phyloP scores from a whole-genome alignment of 2,329 filamentous ascomycete species.

The Fonsecaea pedrosoi region DNA sequence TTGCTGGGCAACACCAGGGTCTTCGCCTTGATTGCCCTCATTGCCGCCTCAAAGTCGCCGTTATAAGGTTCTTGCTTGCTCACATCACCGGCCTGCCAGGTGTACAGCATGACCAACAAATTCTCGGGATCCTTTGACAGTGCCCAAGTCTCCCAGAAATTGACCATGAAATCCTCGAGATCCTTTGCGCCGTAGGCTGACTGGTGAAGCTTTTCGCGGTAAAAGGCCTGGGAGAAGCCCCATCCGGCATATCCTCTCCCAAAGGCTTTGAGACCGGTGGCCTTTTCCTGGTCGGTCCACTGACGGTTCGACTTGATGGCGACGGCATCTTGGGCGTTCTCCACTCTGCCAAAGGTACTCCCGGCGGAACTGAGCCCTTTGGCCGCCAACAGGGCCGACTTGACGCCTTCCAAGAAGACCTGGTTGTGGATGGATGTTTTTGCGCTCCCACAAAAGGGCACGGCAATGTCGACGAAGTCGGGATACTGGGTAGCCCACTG shows the following conservation, averaged over 20 bases:
- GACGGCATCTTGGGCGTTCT: constrained; percentile 46
- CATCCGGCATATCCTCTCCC: constrained; percentile 78
- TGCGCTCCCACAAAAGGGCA: constrained; percentile 71
- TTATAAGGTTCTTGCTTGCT: constrained; percentile 73
- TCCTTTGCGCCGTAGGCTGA: constrained; percentile 62
- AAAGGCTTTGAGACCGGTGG: constrained; percentile 71
- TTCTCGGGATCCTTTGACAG: constrained; percentile 73
- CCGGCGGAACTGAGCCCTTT: constrained; percentile 63
- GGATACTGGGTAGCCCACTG: constrained; percentile 70
- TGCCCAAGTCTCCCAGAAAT: constrained; percentile 79
- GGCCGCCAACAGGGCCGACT: constrained; percentile 64
- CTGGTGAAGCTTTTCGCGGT: constrained; percentile 73
- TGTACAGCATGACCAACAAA: constrained; percentile 74
- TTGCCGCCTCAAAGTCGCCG: constrained; percentile 68
- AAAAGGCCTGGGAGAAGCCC: constrained; percentile 80
- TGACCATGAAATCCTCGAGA: constrained; percentile 75
- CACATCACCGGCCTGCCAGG: constrained; percentile 77
- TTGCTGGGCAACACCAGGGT: constrained; percentile 73
- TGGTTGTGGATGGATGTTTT: constrained; percentile 71
- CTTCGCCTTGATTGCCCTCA: constrained; percentile 74
- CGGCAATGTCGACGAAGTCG: constrained; percentile 69
- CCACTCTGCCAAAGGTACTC: constrained; percentile 53
- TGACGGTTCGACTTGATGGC: constrained; percentile 43
- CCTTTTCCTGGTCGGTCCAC: constrained; percentile 62
- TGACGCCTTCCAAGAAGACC: constrained; percentile 71